Evolutionary conservation across 345 rosid genomes (phyloP).

Genomic region (Salix exigua): DNA sequence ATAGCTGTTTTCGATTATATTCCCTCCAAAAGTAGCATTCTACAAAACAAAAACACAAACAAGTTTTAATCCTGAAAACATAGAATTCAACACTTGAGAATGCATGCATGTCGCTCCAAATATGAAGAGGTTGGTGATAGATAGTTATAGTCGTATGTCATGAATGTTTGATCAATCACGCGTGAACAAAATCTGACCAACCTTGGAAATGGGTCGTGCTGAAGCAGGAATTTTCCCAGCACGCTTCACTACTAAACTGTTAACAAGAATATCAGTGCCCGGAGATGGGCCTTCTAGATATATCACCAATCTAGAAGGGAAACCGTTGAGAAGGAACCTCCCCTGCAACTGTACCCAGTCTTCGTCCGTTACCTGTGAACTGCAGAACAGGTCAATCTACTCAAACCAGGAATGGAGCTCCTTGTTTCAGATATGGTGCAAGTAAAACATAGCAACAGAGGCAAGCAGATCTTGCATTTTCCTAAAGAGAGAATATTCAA

Average conservation of each 20-base stretch:
- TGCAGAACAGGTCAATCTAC: constrained; percentile 9
- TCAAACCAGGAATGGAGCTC: too few species aligned
- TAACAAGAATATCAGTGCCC: constrained; percentile 72
- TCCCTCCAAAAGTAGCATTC: constrained; percentile 66
- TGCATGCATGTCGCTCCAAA: neutral
- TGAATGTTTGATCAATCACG: too few species aligned
- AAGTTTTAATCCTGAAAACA: constrained; percentile 8
- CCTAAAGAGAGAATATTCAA: too few species aligned
- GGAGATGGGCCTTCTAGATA: constrained; percentile 89
- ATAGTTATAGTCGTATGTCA: neutral
- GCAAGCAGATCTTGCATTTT: neutral
- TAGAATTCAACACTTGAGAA: neutral
- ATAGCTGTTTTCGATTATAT: constrained; percentile 66
- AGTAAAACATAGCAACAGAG: neutral
- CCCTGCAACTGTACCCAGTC: constrained; percentile 75
- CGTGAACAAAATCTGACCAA: constrained; percentile 20
- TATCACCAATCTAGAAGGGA: constrained; percentile 62
- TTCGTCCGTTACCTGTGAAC: constrained; percentile 63
- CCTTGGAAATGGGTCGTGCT: constrained; percentile 59
- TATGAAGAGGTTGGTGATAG: neutral
- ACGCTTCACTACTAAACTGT: constrained; percentile 55
- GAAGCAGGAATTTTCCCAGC: constrained; percentile 61
- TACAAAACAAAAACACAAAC: constrained; percentile 23
- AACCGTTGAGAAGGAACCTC: constrained; percentile 72
- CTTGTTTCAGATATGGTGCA: neutral